Conservation (phyloP, 345 rosid genomes). For the Pelargonium nanum region DNA sequence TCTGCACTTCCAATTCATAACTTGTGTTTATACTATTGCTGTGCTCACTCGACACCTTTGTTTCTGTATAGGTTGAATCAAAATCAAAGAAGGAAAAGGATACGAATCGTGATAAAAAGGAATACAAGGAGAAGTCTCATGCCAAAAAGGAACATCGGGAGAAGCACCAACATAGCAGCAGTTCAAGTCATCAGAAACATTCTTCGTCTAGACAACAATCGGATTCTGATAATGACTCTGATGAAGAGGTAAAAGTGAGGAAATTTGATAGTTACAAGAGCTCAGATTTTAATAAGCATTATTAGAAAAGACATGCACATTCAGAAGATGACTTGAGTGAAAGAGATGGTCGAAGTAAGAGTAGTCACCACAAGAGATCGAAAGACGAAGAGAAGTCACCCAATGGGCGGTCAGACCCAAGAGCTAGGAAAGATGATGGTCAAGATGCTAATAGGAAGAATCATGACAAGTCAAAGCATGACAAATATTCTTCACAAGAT, state of each 20-base stretch:
- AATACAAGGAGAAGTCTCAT: conserved; percentile 11
- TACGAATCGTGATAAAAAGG: conserved; percentile 27
- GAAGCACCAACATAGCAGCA: conserved; percentile 23
- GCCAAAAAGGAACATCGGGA: conserved; percentile 19
- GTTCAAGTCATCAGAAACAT: conserved; percentile 39
- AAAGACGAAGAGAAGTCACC: conserved; percentile 29
- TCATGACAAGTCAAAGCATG: conserved; percentile 25
- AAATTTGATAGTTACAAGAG: conserved; percentile 17
- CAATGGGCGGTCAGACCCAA: conserved; percentile 10
- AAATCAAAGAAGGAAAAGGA: conserved; percentile 35
- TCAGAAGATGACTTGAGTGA: conserved; percentile 35
- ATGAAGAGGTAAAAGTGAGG: conserved; percentile 18
- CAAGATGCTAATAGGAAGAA: conserved; percentile 25
- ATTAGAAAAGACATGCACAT: conserved; percentile 17
- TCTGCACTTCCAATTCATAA: not conserved
- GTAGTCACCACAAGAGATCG: conserved; percentile 12
- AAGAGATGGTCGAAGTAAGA: conserved; percentile 21
- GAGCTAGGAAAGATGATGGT: conserved; percentile 17
- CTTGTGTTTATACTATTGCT: no score
- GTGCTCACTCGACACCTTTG: not conserved
- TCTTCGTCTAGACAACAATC: conserved; percentile 21
- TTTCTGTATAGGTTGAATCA: conserved; percentile 26
- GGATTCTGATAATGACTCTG: conserved; percentile 26
- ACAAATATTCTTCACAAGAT: conserved; percentile 15
- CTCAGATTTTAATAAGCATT: conserved; percentile 17